A percentile compares a stretch with the other conserved stretches of the same genome.
Evolutionary conservation across 1,284 basidiomycete species (phyloP).

Genomic region (Austropuccinia psidii): DNA sequence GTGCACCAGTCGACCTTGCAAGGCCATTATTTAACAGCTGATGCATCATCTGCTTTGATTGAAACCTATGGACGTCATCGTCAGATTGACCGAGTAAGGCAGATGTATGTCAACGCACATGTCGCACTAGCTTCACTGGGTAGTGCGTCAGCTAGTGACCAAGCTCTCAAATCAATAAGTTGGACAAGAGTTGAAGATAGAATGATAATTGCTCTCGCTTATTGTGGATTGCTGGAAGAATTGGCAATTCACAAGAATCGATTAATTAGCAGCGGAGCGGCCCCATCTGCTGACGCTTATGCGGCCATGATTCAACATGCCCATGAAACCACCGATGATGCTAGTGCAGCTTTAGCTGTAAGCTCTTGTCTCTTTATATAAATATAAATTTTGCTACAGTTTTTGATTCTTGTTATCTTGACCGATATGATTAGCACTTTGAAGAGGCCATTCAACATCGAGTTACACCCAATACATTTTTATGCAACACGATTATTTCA

Average conservation of each 20-base stretch:
- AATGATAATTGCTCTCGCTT: conserved; percentile 77
- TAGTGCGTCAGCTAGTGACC: neutral
- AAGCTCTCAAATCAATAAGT: conserved; percentile 7
- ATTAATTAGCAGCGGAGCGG: conserved; percentile 66
- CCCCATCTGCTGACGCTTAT: conserved; percentile 78
- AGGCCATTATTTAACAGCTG: conserved; percentile 29
- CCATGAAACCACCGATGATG: conserved; percentile 88
- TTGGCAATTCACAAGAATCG: conserved; percentile 73
- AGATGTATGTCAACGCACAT: conserved; percentile 36
- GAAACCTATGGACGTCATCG: conserved; percentile 25
- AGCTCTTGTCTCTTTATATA: neutral
- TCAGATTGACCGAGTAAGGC: conserved; percentile 23
- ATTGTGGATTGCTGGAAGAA: conserved; percentile 66
- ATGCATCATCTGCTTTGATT: conserved; percentile 29
- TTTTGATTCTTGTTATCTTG: neutral
- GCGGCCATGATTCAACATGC: conserved; percentile 77
- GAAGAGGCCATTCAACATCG: conserved; percentile 65
- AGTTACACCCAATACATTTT: conserved; percentile 69
- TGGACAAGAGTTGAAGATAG: conserved; percentile 77
- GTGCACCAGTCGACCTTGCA: conserved; percentile 14
- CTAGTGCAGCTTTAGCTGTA: conserved; percentile 63
- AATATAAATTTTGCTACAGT: neutral
- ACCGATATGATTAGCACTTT: conserved; percentile 55
- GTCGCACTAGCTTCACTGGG: conserved; percentile 22
- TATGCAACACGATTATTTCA: conserved; percentile 93